These are phyloP conservation scores for Tricholoma saponaceum DNA, from an alignment of 768 basidiomycete species.

Conservation along the genomic window DNA sequence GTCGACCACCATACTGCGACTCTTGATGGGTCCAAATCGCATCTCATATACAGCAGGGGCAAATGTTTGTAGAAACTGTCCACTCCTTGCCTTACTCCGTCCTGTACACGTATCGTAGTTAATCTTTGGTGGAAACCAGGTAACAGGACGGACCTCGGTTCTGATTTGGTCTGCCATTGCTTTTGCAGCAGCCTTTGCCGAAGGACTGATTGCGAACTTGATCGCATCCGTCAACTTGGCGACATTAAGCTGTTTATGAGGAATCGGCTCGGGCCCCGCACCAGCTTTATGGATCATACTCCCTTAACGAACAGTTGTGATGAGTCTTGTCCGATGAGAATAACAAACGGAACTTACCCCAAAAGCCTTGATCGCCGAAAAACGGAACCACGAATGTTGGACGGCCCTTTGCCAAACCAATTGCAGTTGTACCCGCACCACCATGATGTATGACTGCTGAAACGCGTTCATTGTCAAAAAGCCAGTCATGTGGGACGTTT, in stretches of 20 bases:
- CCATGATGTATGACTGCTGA: constrained; percentile 62
- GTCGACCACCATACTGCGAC: constrained; percentile 59
- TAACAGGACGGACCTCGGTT: constrained; percentile 35
- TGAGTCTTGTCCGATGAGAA: constrained; percentile 15
- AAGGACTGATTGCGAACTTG: constrained; percentile 39
- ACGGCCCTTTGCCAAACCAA: constrained; percentile 53
- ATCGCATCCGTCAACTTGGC: constrained; percentile 53
- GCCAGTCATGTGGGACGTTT: constrained; percentile 68
- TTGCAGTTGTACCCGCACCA: constrained; percentile 64
- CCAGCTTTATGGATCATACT: constrained; percentile 58
- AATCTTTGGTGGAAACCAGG: neutral
- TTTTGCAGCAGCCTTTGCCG: constrained; percentile 45
- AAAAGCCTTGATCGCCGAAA: constrained; percentile 63
- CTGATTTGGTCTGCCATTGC: constrained; percentile 47
- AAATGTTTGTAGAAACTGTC: constrained; percentile 58
- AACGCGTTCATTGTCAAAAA: constrained; percentile 52
- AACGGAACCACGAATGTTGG: constrained; percentile 64
- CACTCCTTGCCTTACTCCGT: constrained; percentile 44
- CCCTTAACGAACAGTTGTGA: constrained; percentile 35
- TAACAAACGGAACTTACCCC: constrained; percentile 29
- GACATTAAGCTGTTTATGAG: constrained; percentile 43
- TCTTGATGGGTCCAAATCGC: constrained; percentile 48
- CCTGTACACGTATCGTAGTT: constrained; percentile 22
- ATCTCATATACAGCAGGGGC: constrained; percentile 59
- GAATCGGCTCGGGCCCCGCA: constrained; percentile 59